Conservation (phyloP, 2,329 filamentous ascomycete species). For the Colletotrichum costaricense region DNA sequence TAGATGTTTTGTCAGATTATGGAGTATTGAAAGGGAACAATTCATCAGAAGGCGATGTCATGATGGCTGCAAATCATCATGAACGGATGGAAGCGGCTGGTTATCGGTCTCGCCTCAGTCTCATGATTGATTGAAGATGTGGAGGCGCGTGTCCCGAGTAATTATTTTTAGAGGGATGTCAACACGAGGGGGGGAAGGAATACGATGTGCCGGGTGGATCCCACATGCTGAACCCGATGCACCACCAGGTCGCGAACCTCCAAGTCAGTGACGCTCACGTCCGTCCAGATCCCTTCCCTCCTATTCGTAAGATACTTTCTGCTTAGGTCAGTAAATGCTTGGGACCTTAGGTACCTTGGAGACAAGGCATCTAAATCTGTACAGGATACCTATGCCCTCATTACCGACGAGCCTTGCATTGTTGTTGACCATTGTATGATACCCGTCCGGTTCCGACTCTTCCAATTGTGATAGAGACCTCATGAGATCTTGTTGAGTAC, state of each 20-base stretch:
- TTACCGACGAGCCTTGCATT: no score
- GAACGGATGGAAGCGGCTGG: slow-evolving; percentile 3
- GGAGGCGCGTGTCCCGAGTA: slow-evolving; percentile 19
- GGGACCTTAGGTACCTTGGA: no score
- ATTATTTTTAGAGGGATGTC: slow-evolving; percentile 33
- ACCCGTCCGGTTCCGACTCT: not conserved
- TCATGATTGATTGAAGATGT: slow-evolving; percentile 29
- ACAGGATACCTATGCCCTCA: no score
- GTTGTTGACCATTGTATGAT: no score
- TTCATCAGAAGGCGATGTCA: not conserved
- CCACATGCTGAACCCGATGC: slow-evolving; percentile 7
- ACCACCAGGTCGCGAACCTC: not conserved
- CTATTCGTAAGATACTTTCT: not conserved
- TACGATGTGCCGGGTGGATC: slow-evolving; percentile 31
- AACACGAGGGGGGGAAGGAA: slow-evolving; percentile 32
- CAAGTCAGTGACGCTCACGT: not conserved
- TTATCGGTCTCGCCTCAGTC: slow-evolving; percentile 17
- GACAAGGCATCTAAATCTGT: no score
- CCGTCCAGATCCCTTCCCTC: not conserved
- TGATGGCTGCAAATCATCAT: not conserved
- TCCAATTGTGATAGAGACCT: not conserved
- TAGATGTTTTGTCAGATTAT: not conserved
- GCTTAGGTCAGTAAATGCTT: no score
- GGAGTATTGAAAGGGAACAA: not conserved
- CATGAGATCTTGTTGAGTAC: no score